Percentiles rank a stretch among this genome's conserved stretches.
Conservation (phyloP, 2,329 filamentous ascomycete genomes). For the Cladosporium sp. region DNA sequence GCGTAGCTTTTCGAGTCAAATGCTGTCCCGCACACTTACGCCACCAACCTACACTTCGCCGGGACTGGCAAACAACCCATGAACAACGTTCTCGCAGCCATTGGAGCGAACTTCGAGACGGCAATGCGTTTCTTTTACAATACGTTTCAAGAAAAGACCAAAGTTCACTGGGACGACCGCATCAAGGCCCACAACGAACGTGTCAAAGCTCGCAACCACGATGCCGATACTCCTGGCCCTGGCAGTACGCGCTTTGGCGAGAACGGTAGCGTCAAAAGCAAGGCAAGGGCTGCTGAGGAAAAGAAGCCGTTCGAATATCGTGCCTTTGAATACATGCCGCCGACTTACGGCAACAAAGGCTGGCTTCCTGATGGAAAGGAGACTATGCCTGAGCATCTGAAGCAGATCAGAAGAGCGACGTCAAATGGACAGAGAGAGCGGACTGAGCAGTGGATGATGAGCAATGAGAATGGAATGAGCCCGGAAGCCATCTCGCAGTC, state of each 20-base stretch:
- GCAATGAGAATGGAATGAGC: background rate
- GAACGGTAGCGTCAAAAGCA: conserved; percentile 1
- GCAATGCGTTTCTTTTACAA: conserved; percentile 37
- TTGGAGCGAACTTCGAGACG: conserved; percentile 28
- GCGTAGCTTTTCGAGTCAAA: conserved; percentile 66
- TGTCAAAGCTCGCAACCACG: background rate
- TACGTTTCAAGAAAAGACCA: conserved; percentile 38
- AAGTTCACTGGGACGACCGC: conserved; percentile 40
- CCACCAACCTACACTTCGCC: conserved; percentile 43
- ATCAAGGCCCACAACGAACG: conserved; percentile 22
- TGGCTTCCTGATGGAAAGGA: conserved; percentile 13
- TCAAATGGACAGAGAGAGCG: background rate
- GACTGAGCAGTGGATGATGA: conserved; percentile 1
- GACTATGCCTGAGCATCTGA: background rate
- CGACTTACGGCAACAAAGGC: conserved; percentile 18
- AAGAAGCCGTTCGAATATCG: conserved; percentile 9
- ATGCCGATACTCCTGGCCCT: background rate
- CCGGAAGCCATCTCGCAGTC: background rate
- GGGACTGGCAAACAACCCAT: conserved; percentile 15
- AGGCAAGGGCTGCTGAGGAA: conserved; percentile 19
- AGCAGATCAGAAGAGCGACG: background rate
- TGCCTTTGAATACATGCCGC: conserved; percentile 17
- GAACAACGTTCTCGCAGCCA: conserved; percentile 29
- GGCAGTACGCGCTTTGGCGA: background rate
- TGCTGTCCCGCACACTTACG: conserved; percentile 42